Base-by-base conservation (phyloP, 2,329 filamentous ascomycete genomes). In the Aureobasidium sp. region DNA sequence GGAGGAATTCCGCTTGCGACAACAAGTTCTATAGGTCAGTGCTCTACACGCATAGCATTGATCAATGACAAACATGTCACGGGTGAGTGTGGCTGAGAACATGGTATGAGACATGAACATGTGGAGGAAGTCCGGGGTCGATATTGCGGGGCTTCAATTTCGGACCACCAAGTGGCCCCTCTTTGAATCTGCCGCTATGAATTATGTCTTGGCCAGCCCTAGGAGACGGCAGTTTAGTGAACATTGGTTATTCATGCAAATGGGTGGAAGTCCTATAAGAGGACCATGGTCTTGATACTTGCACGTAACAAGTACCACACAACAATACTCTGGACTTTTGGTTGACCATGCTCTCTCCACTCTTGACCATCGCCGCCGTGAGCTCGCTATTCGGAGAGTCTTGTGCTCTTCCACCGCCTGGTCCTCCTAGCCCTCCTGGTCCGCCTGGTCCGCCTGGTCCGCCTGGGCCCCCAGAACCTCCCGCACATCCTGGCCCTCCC, bases 121-220 rank as follows among this genome's bases (percentile, higher is more conserved):
- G 42, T 45, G 42, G 42, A 45, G 42, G 42, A 45, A 45, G 19
- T 45, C 42, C 42, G 42, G 42, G 42, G 42, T 24, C 7, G 42
- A 22, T 11, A 11, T 22, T 14, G 42, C 11, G 19, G 42, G 19
- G 19, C 19, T 22, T 22, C 42, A 7, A 27, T 22, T 22, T 12
- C 42, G 7, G 19, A 45, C 19, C 19, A 45, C 8, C 19, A 2
- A 1, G 31, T 11, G 31, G 31, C 8, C 2, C 31, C 3, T 11
- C 8, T 33, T 11, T 3, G 31, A 11, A 33, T 8, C 17, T 42
- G n/a, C 12, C 9, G 6, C 37, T 5, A 17, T 9, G 2, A 29
- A 7, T 29, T 29, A 7, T 7, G 27, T 29, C 27, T 29, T 29
- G 27, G 27, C 27, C 27, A 29, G 27, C 27, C 27, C 5, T 5